These are phyloP conservation scores for Sclerotinia subarctica DNA, from an alignment of 2,329 filamentous ascomycete species.

Conservation along the genomic window DNA sequence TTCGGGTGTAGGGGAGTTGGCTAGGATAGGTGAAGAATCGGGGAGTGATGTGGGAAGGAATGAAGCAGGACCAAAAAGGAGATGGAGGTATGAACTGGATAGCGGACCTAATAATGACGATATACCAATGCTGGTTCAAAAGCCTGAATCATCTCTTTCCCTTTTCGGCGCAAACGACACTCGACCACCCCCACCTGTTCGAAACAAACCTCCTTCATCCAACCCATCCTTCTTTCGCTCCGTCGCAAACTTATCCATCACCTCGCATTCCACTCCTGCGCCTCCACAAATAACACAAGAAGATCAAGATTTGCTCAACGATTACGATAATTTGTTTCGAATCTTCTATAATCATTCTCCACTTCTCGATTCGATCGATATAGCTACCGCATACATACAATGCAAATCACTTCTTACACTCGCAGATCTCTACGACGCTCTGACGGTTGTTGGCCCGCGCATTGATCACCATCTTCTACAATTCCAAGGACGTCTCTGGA, in stretches of 20 bases:
- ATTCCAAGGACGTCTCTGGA: conserved; percentile 88
- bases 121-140: conserved; percentile 84
- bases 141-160: conserved; percentile 51
- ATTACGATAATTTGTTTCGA: conserved; percentile 94
- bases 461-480: conserved; percentile 92
- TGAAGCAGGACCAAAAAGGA: conserved; percentile 41
- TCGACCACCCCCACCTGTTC: conserved; percentile 48
- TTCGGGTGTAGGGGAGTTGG: conserved; percentile 45
- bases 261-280: conserved; percentile 47
- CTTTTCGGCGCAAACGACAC: conserved; percentile 53
- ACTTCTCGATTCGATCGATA: conserved; percentile 77
- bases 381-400: conserved; percentile 88
- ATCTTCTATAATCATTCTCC: conserved; percentile 95
- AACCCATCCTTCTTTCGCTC: conserved; percentile 78
- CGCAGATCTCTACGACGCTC: conserved; percentile 92
- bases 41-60: conserved; percentile 40
- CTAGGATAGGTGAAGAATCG: conserved; percentile 50
- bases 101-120: conserved; percentile 69
- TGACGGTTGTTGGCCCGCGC: conserved; percentile 80
- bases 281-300: conserved; percentile 50
- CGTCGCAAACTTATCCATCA: conserved; percentile 70
- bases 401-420: conserved; percentile 85
- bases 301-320: conserved; percentile 74
- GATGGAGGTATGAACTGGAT: conserved; percentile 88
- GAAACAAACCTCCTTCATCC: conserved; percentile 60